Evolutionary conservation across 2,329 filamentous ascomycete genomes (phyloP).

Genomic region (Xenosphaeropsis pyriputrescens): DNA sequence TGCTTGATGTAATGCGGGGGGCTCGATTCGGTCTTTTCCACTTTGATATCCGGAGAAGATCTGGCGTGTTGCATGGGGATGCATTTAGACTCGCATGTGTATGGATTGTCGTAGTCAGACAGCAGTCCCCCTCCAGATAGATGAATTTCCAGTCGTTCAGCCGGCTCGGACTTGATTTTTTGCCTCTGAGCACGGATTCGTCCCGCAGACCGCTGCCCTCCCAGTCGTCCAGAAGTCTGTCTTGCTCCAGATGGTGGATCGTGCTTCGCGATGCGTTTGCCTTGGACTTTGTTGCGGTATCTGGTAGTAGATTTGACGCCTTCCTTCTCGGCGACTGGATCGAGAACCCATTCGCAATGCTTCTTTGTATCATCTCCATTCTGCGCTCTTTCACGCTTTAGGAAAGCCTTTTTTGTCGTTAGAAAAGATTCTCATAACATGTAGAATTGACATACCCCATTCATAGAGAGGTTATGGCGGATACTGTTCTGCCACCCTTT

Average conservation of each 20-base stretch:
- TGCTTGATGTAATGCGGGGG: no score
- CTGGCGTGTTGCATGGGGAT: no score
- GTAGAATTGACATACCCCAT: conserved; percentile 46
- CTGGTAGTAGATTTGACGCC: conserved; percentile 79
- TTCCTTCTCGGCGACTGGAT: conserved; percentile 48
- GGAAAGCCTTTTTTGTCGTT: conserved; percentile 31
- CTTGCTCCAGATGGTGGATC: conserved; percentile 20
- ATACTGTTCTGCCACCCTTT: conserved; percentile 95
- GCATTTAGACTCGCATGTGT: no score
- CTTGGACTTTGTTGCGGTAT: conserved; percentile 41
- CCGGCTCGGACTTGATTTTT: no score
- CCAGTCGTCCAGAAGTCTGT: conserved; percentile 8
- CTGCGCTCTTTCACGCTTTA: conserved; percentile 28
- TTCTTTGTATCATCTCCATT: conserved; percentile 43
- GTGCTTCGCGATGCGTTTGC: conserved; percentile 21
- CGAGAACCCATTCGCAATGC: conserved; percentile 64
- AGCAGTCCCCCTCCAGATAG: no score
- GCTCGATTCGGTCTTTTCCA: no score
- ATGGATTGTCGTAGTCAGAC: no score
- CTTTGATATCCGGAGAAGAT: no score
- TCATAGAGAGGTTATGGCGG: conserved; percentile 93
- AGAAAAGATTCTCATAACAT: conserved; percentile 9
- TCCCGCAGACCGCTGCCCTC: not conserved
- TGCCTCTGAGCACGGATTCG: no score
- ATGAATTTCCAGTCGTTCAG: no score